Evolutionary conservation across 768 basidiomycete genomes (phyloP), one percentile per base, ranked within the genome.

Genomic region (Mycena crocata): DNA sequence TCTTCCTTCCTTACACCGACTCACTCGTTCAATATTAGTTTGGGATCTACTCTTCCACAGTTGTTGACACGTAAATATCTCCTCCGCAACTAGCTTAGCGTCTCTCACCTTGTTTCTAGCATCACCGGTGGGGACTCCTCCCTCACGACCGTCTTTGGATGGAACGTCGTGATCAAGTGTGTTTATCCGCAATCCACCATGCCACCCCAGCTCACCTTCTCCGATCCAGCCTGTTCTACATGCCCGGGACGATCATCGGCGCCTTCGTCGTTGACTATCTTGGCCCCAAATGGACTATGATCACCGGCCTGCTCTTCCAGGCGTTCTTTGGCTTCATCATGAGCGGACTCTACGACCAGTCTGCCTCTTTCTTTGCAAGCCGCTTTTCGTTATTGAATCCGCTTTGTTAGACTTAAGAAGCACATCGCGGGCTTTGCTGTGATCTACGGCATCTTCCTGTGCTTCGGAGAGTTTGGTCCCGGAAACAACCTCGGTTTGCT

Each of bases 391-490:
- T 42, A 30, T 44, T 64, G 30, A 66, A 40, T 31, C 54, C 23
- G 23, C 28, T 12, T 52, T 28, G 23, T 19, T 56, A 88, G 86
- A n/a, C 81, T 95, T 58, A 85, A 85, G 15, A 72, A 81, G 5
- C 83, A 93, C 66, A 84, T 94, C 56, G 93, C 79, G n/a, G 93
- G 83, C 9, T 95, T 94, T 67, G 91, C 93, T 32, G 90, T 90
- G 35, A 81, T 98, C 10, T 97, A 98, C 72, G 96, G 96, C 17
- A 88, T 98, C 52, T 98, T 98, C 86, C 75, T 96, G 72, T 90
- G 88, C 73, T 91, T 95, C 60, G 96, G 96, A 50, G 96, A 97
- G 80, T 81, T 95, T 30, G 94, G 93, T 84, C 94, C 95, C 8
- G 95, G 95, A 40, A 95, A 96, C 79, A 91, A 89, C 68, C 82